Base-by-base conservation (phyloP, 805 yeast species). In the Kuraishia ogatae region DNA sequence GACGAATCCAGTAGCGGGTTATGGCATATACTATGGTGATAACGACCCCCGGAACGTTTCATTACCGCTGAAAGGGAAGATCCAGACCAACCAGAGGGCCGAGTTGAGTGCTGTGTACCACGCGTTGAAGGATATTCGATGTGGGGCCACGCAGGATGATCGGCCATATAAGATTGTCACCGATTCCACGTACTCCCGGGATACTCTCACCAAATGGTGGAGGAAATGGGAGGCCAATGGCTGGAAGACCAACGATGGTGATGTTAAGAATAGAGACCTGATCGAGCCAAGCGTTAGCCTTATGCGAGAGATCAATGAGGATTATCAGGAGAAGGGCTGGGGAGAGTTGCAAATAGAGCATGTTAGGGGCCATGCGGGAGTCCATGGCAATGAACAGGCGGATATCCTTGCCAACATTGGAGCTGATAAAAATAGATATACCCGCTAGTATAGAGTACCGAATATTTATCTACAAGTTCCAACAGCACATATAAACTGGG, bases 41-140 rank as follows among this genome's bases (percentile, higher is more conserved):
- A 62, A 67, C 39, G 86, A 84, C 61, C 56, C 74, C 1, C 67
- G 86, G 50, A 87, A 87, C 64, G 70, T 74, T 10, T 73, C 85
- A 0, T 81, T 74, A 4, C 80, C 85, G 0, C 71, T 89, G 24
- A 48, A n/a, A 1, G 75, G 72, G 1, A 66, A 65, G 2, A 63
- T 62, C 2, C 90, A 84, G 39, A 89, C 96, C 1, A 91, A 90
- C 61, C 91, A 88, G 60, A 70, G 89, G 48, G 94, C 96, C 1
- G 97, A 92, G 67, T 76, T 91, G 11, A 66, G 71, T 15, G 97
- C 96, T 0, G 75, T 87, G 20, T 64, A 70, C 4, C 73, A 73
- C 39, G 96, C 94, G 0, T 64, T 87, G 56, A 64, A 65, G 5
- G 60, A 63, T 6, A 74, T 84, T 19, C 1, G 26, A 57, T 35